Evolutionary conservation across 257 asterid genomes (phyloP), one percentile per base, ranked within the genome.

Genomic region (Catharanthus roseus): DNA sequence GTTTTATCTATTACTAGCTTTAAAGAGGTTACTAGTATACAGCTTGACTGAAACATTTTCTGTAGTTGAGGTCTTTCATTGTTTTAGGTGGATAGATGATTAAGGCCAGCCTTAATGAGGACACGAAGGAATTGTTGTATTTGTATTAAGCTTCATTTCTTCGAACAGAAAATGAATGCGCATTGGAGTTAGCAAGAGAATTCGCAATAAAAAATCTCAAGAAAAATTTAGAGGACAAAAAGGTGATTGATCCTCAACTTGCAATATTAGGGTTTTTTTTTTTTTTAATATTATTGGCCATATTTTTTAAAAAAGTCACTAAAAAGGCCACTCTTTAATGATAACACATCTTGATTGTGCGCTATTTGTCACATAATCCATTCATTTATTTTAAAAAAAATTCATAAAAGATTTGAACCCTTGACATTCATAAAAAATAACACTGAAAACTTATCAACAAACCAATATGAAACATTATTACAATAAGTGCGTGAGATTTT

Each of bases 111-210:
- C 58, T n/a, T 53, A 6, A n/a, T 1, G 29, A 7, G 29, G 58
- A 53, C 58, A 53, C 29, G 5, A n/a, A 53, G 58, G 58, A 29
- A 53, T n/a, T 53, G 29, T 29, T 53, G 58, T 3, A 53, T 41
- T 56, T 83, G 60, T 80, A 80, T 10, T 84, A 75, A 83, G 87
- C 82, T 68, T 83, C 82, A 4, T 74, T 65, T 42, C 39, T 75
- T 39, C 10, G 6, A 24, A 62, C 23, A 9, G 65, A 74, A 67
- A 72, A 55, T 39, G 83, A 83, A 57, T 62, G 5, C 1, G 75
- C 69, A 9, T 49, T 83, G 70, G 87, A 80, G 29, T 34, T 33
- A 19, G 77, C 80, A 21, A 78, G 71, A 72, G 77, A 62, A 49
- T 80, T 72, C 33, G 26, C 81, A 2, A 44, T 62, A 1, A 73